These are phyloP conservation scores for Beta corolliflora DNA, from an alignment of 179 eudicot species.

Conservation along the genomic window DNA sequence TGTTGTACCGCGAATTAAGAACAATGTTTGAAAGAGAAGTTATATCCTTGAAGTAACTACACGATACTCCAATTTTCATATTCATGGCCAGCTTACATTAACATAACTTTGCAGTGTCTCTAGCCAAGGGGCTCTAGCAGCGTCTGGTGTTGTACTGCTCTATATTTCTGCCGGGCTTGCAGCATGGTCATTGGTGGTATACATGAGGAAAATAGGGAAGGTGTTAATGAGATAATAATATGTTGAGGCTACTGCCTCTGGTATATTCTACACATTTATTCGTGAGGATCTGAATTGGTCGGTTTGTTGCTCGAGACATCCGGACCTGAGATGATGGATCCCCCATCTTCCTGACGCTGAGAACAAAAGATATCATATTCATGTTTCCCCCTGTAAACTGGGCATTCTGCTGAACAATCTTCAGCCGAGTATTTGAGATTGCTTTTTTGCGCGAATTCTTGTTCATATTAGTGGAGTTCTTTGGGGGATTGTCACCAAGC, in stretches of 20 bases:
- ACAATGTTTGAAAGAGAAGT: background rate
- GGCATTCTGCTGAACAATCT: slow-evolving; percentile 22
- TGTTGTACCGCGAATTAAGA: too few species aligned
- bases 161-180: slow-evolving; percentile 89
- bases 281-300: slow-evolving; percentile 29
- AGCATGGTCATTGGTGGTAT: slow-evolving; percentile 88
- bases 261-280: slow-evolving; percentile 25
- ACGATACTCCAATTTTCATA: background rate
- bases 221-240: slow-evolving; percentile 57
- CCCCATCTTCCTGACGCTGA: slow-evolving; percentile 22
- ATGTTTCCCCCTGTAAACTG: slow-evolving; percentile 1
- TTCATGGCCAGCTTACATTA: slow-evolving; percentile 11
- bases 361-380: slow-evolving; percentile 15
- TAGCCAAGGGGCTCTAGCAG: slow-evolving; percentile 49
- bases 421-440: slow-evolving; percentile 13
- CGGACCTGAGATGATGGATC: slow-evolving; percentile 33
- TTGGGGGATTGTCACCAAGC: slow-evolving; percentile 19
- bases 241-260: slow-evolving; percentile 5
- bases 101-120: slow-evolving; percentile 49
- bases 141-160: slow-evolving; percentile 79
- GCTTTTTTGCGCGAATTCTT: slow-evolving; percentile 25
- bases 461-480: slow-evolving; percentile 20
- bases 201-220: slow-evolving; percentile 90
- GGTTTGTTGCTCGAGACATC: slow-evolving; percentile 24
- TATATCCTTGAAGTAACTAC: background rate